phyloP scores from a whole-genome alignment of 176 grass and related monocot species.

The Aegilops tauschii region DNA sequence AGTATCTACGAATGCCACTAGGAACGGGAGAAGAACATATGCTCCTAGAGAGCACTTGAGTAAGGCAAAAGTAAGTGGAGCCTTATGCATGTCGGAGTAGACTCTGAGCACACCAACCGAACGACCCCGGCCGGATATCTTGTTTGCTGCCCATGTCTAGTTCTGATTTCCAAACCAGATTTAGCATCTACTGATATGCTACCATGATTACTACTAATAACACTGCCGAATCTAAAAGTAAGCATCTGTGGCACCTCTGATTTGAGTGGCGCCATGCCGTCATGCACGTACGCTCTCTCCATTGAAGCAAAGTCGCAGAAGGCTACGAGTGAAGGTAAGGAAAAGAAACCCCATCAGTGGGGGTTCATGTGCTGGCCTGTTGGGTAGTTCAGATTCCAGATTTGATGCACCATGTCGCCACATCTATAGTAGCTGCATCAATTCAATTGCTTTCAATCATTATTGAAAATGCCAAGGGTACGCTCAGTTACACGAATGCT shows the following conservation, averaged over 20 bases:
- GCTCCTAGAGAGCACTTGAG: not conserved
- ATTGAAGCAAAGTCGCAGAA: not conserved
- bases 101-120: not conserved
- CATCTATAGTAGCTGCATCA: slow-evolving; percentile 21
- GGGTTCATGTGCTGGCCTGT: not conserved
- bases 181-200: not conserved
- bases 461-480: not conserved
- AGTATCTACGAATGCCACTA: slow-evolving; percentile 38
- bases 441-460: not conserved
- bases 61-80: not conserved
- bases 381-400: slow-evolving; percentile 19
- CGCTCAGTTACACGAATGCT: not conserved
- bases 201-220: no score
- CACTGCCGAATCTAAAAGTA: not conserved
- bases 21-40: slow-evolving; percentile 35
- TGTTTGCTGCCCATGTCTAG: not conserved
- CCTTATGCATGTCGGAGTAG: no score
- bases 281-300: not conserved
- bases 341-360: slow-evolving; percentile 28
- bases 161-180: not conserved
- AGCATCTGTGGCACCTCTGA: not conserved
- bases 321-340: slow-evolving; percentile 2
- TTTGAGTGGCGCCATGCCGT: not conserved
- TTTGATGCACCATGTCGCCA: slow-evolving; percentile 1
- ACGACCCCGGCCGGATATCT: not conserved